Conservation (phyloP, 805 yeast species). For the Metschnikowia corniflorae region DNA sequence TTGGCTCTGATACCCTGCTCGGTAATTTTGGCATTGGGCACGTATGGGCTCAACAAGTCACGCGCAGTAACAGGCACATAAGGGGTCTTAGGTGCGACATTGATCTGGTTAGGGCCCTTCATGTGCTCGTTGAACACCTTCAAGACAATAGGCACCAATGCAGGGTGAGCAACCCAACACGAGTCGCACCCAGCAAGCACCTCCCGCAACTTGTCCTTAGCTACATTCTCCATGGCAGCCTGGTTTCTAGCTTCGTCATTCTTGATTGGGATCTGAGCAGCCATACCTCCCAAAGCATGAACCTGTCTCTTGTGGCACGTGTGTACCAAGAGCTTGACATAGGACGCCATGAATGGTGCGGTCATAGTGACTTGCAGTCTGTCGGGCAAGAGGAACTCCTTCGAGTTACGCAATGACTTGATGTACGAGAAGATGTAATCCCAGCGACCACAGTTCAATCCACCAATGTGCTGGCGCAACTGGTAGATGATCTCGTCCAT, state of each 20-base stretch:
- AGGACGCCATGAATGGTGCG: constrained; percentile 77
- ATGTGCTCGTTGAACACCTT: constrained; percentile 69
- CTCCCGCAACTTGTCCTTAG: constrained; percentile 73
- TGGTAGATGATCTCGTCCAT: constrained; percentile 81
- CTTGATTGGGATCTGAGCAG: constrained; percentile 81
- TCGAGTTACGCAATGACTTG: constrained; percentile 67
- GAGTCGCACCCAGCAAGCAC: constrained; percentile 81
- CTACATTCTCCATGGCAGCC: constrained; percentile 68
- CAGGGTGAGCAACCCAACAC: constrained; percentile 89
- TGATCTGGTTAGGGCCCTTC: constrained; percentile 82
- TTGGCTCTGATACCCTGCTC: constrained; percentile 68
- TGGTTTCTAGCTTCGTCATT: constrained; percentile 60
- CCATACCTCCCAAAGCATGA: constrained; percentile 91
- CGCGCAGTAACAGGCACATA: constrained; percentile 55
- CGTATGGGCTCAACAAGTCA: constrained; percentile 61
- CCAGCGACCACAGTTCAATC: constrained; percentile 88
- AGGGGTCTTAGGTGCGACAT: constrained; percentile 43
- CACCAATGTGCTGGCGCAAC: constrained; percentile 71
- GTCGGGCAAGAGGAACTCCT: constrained; percentile 69
- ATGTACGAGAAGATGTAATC: constrained; percentile 81
- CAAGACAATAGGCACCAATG: constrained; percentile 69
- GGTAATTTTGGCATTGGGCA: constrained; percentile 61
- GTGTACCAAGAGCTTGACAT: constrained; percentile 68
- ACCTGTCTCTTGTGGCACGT: constrained; percentile 76
- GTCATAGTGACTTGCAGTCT: constrained; percentile 76